Evolutionary conservation across 129 eudicot species (phyloP), one percentile per base, ranked within the genome.

Genomic region (Tanacetum coccineum): DNA sequence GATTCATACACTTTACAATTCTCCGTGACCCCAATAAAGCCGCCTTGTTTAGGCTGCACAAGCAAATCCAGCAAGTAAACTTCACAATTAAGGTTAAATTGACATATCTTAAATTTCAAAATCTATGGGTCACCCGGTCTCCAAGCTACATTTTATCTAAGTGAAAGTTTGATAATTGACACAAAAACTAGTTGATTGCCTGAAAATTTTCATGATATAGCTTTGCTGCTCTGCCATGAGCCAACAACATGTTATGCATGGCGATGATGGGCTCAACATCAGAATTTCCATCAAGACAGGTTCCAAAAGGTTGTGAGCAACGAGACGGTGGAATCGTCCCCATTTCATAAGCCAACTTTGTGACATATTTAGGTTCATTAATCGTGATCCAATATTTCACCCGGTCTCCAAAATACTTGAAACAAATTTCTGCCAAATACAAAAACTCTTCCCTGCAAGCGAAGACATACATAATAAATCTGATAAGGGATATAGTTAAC

Each of bases 241-340:
- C 89, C 64, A 93, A 45, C 58, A 93, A n/a, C 87, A 86, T 76
- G 75, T 93, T 86, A 67, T 93, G 96, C 70, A 71, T 79, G 3
- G 60, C 89, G 66, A 80, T 62, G 51, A 93, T 78, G 50, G 98
- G 95, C 74, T 93, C 96, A 13, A 78, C 59, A 70, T 83, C 94
- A 13, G 96, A 94, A 59, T 88, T 81, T 9, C 96, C 99, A 40
- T 20, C 44, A 5, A 85, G 19, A 67, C 96, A 93, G 18, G 79
- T 68, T 11, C 87, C 96, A 42, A 86, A 88, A 49, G 97, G 96
- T 57, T 64, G 75, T n/a, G 96, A 91, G 62, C 97, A 91, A 64
- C 58, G 94, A 61, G 71, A 78, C 2, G 96, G 96, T 45, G 95
- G 99, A 72, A 42, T 77, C 0, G 0, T 2, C 11, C 92, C 96